Evolutionary conservation across 805 yeast genomes (phyloP).

Genomic region (Wickerhamomyces hampshirensis): DNA sequence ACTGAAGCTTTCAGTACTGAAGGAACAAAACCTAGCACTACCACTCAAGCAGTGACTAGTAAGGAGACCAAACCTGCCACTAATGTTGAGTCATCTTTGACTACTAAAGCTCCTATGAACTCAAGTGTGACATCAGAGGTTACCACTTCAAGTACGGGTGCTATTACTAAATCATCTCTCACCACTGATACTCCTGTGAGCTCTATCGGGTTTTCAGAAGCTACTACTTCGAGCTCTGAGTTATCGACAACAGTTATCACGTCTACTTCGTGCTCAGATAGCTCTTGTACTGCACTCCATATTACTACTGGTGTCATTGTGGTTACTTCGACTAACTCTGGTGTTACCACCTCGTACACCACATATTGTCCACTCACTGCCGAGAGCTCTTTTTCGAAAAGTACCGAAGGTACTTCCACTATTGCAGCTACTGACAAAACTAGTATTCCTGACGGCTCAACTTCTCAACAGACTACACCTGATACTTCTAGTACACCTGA

Average conservation of each 20-base stretch:
- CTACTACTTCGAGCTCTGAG: background rate
- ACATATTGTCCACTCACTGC: background rate
- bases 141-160: constrained; percentile 24
- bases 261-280: constrained; percentile 17
- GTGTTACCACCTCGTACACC: background rate
- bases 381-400: background rate
- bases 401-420: constrained; percentile 1
- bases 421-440: constrained; percentile 26
- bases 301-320: constrained; percentile 9
- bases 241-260: constrained; percentile 18
- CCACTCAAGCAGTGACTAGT: no score
- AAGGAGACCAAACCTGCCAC: no score
- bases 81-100: constrained; percentile 18
- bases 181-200: constrained; percentile 35
- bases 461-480: constrained; percentile 21
- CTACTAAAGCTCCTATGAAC: constrained; percentile 24
- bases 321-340: background rate
- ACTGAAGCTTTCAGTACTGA: background rate
- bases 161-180: constrained; percentile 24
- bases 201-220: background rate
- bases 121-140: constrained; percentile 21
- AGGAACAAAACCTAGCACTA: no score
- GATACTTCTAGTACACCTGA: background rate
- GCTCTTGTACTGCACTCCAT: background rate
- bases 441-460: constrained; percentile 28